Evolutionary conservation across 768 basidiomycete species (phyloP).

Genomic region (Pisolithus microcarpus): DNA sequence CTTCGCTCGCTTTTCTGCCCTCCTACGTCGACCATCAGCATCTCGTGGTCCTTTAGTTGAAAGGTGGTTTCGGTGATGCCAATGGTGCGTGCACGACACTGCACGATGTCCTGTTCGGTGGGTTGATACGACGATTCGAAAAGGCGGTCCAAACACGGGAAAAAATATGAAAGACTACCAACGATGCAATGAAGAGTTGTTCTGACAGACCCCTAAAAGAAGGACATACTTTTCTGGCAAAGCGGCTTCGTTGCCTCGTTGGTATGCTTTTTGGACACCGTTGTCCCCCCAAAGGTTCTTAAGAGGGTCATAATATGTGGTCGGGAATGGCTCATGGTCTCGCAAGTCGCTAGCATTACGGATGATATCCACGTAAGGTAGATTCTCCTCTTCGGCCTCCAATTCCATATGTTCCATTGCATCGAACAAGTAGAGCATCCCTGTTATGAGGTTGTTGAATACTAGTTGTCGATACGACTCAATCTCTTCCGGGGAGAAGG

Average conservation of each 20-base stretch:
- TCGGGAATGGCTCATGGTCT: conserved; percentile 77
- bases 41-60: conserved; percentile 66
- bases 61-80: conserved; percentile 90
- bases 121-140: conserved; percentile 71
- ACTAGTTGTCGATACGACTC: conserved; percentile 89
- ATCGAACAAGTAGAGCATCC: conserved; percentile 75
- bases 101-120: conserved; percentile 82
- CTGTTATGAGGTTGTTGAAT: conserved; percentile 86
- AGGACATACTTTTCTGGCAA: conserved; percentile 79
- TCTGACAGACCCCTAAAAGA: neutral
- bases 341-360: conserved; percentile 63
- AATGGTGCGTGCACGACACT: conserved; percentile 78
- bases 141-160: conserved; percentile 67
- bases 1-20: conserved; percentile 90
- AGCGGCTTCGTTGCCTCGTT: conserved; percentile 82
- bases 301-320: conserved; percentile 58
- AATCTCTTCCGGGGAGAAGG: conserved; percentile 75
- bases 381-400: conserved; percentile 56
- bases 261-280: conserved; percentile 68
- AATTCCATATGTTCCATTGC: conserved; percentile 88
- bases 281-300: conserved; percentile 70
- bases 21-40: conserved; percentile 91
- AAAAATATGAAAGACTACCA: conserved; percentile 67
- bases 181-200: neutral
- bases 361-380: conserved; percentile 52